These are phyloP conservation scores for Diaporthe eres DNA, from an alignment of 2,329 filamentous ascomycete genomes.

Conservation along the genomic window DNA sequence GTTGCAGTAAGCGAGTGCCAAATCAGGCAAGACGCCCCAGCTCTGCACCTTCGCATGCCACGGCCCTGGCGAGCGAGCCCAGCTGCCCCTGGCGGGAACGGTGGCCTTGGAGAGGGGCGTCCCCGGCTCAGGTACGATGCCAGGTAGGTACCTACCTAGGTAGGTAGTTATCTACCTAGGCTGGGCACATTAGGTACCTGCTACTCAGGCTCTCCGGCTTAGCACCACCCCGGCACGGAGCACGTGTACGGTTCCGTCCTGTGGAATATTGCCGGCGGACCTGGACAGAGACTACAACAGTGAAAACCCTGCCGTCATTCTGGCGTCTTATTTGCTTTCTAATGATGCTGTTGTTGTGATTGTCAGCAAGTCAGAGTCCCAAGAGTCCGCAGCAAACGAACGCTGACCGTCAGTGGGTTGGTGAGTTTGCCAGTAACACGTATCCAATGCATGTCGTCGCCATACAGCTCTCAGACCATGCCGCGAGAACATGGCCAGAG, in stretches of 20 bases:
- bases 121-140: background rate
- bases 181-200: background rate
- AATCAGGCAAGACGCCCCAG: slow-evolving; percentile 26
- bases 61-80: slow-evolving; percentile 5
- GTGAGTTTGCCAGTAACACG: background rate
- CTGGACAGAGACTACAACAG: background rate
- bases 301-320: background rate
- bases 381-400: background rate
- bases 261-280: background rate
- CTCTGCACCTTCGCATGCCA: slow-evolving; percentile 5
- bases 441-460: no score
- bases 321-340: background rate
- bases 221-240: background rate
- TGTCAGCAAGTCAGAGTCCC: background rate
- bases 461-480: background rate
- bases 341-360: background rate
- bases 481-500: background rate
- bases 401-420: background rate
- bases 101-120: background rate
- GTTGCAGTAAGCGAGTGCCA: slow-evolving; percentile 28
- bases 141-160: background rate
- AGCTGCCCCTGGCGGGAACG: slow-evolving; percentile 1
- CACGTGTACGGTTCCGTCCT: background rate
- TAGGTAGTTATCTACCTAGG: background rate
- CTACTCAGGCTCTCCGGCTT: background rate